Percentiles rank a stretch among this genome's conserved stretches.
phyloP scores from a whole-genome alignment of 495 filamentous ascomycete species.

The Hypoxylon fragiforme region DNA sequence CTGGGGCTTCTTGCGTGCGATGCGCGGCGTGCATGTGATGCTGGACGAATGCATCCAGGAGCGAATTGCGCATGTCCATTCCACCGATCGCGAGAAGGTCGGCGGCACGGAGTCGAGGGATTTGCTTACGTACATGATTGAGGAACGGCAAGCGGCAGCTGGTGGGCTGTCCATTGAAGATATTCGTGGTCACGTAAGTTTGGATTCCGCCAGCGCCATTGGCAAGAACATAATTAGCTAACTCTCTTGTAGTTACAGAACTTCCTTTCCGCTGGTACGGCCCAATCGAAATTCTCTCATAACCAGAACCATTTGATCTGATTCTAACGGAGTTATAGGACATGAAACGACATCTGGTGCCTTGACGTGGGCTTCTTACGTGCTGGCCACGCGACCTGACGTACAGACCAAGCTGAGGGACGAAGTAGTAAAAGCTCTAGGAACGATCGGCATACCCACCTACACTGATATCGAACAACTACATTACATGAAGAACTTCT shows the following conservation, averaged over 20 bases:
- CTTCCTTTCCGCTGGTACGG: slow-evolving; percentile 33
- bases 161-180: slow-evolving; percentile 35
- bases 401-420: slow-evolving; percentile 30
- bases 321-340: slow-evolving; percentile 5
- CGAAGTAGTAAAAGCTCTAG: slow-evolving; percentile 20
- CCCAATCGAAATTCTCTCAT: no score
- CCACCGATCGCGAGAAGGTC: slow-evolving; percentile 6
- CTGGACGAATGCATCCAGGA: slow-evolving; percentile 15
- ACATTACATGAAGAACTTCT: slow-evolving; percentile 36
- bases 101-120: slow-evolving; percentile 16
- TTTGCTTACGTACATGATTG: slow-evolving; percentile 33
- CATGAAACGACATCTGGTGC: slow-evolving; percentile 34
- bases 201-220: slow-evolving; percentile 60
- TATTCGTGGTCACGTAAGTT: slow-evolving; percentile 29
- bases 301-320: no score
- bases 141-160: slow-evolving; percentile 17
- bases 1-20: slow-evolving; percentile 25
- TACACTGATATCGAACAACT: slow-evolving; percentile 30
- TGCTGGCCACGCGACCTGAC: slow-evolving; percentile 19
- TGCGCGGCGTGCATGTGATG: slow-evolving; percentile 8
- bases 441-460: neutral
- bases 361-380: slow-evolving; percentile 32
- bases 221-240: slow-evolving; percentile 62
- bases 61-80: slow-evolving; percentile 30
- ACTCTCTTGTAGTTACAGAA: slow-evolving; percentile 45